Evolutionary conservation across 768 basidiomycete genomes (phyloP), one percentile per base, ranked within the genome.

Genomic region (Lactarius tabidus): DNA sequence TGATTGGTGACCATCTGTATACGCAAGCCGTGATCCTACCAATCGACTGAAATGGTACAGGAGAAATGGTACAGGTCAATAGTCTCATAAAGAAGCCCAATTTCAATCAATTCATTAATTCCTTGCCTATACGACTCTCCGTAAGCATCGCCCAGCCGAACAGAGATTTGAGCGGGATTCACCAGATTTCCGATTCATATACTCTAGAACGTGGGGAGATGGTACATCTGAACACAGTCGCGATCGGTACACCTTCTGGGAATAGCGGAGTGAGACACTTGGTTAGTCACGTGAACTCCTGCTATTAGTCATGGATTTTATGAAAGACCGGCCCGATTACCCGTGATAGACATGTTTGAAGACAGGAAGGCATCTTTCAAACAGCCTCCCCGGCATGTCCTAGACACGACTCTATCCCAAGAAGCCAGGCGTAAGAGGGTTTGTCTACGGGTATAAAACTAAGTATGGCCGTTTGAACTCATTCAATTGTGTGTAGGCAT

Each of bases 401-500:
- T 60, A 26, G 64, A 68, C 35, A 56, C 45, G 3, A 6, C 60
- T 1, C 41, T 62, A 18, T 65, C 69, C 6, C 69, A 70, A 57
- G 67, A 53, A 45, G 29, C 33, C 8, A 64, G 69, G 33, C 69
- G 69, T 23, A 63, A 53, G 45, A 68, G 67, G 69, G 69, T 70
- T 23, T 35, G 69, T 59, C 20, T 7, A 3, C 54, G 6, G 14
- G 15, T 26, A 33, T 53, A 17, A 41, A 29, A 28, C 48, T 43
- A 35, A 7, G 5, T 35, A 60, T 64, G 23, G 15, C 26, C 23
- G 31, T 29, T 31, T 12, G n/a, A 26, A n/a, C 55, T 63, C 26
- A 64, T 48, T 33, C 12, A 18, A n/a, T 55, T 29, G 45, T 39
- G 39, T 3, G 29, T 56, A 91, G 90, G 90, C 89, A 35, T 76